Conservation (phyloP, 768 basidiomycete species). For the Lactarius sp. region DNA sequence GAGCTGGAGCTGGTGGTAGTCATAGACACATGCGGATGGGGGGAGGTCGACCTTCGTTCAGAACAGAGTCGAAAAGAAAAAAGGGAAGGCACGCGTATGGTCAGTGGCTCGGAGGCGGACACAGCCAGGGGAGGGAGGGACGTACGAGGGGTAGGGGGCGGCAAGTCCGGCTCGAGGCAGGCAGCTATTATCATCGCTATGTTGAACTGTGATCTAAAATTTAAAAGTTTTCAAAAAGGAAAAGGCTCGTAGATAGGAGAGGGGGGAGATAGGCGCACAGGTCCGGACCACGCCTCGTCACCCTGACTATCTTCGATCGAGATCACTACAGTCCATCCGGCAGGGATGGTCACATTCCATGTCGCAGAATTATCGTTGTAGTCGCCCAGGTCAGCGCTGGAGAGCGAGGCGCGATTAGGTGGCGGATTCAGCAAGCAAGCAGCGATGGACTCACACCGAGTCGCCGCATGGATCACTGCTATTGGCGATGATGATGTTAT, state of each 20-base stretch:
- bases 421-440: background rate
- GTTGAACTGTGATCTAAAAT: slow-evolving; percentile 35
- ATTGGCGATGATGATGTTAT: slow-evolving; percentile 53
- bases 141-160: too few relatives aligned
- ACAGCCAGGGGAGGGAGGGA: too few relatives aligned
- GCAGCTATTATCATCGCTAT: slow-evolving; percentile 38
- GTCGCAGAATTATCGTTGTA: slow-evolving; percentile 39
- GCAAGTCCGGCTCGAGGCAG: slow-evolving; percentile 24
- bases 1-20: background rate
- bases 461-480: slow-evolving; percentile 53
- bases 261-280: background rate
- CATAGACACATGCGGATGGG: too few relatives aligned
- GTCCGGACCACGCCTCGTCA: slow-evolving; percentile 54
- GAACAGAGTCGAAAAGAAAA: too few relatives aligned
- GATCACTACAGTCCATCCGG: slow-evolving; percentile 46
- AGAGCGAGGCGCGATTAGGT: background rate
- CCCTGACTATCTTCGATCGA: slow-evolving; percentile 49
- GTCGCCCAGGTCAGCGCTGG: slow-evolving; percentile 54
- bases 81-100: too few relatives aligned
- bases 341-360: slow-evolving; percentile 45
- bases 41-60: too few relatives aligned
- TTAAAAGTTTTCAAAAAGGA: too few relatives aligned
- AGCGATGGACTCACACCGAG: slow-evolving; percentile 44
- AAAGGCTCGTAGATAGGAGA: background rate
- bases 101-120: too few relatives aligned